A percentile compares a stretch with the other conserved stretches of the same genome.
Evolutionary conservation across 2,329 filamentous ascomycete species (phyloP).

Genomic region (Cytospora schulzeri): DNA sequence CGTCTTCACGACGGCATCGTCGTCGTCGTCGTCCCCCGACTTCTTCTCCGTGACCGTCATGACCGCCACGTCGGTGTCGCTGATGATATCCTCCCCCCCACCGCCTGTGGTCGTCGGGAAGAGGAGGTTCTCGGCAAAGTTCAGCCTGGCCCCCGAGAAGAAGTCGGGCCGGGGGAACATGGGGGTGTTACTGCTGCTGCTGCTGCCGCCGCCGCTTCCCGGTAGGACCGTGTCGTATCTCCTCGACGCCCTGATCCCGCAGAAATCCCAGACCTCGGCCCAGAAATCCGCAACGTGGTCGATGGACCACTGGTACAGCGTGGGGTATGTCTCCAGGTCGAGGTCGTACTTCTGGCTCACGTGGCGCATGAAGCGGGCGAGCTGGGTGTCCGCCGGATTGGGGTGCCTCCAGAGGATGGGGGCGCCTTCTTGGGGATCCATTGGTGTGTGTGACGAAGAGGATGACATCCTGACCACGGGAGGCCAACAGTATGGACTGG

Average conservation of each 20-base stretch:
- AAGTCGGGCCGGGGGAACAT: conserved; percentile 90
- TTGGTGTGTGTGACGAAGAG: not conserved
- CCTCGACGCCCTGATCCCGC: conserved; percentile 70
- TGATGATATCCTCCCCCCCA: conserved; percentile 50
- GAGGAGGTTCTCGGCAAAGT: conserved; percentile 94
- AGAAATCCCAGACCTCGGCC: conserved; percentile 83
- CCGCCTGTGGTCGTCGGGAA: conserved; percentile 57
- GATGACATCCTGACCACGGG: conserved; percentile 5
- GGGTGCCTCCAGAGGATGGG: conserved; percentile 68
- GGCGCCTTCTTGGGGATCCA: not conserved
- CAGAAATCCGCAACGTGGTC: conserved; percentile 77
- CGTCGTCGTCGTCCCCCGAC: conserved; percentile 61
- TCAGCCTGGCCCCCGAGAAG: conserved; percentile 77
- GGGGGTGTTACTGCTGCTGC: conserved; percentile 38
- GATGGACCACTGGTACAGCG: conserved; percentile 85
- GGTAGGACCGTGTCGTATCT: conserved; percentile 60
- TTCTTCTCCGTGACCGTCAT: conserved; percentile 78
- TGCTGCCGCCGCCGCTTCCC: not conserved
- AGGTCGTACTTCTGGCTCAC: conserved; percentile 70
- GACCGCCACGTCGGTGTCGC: conserved; percentile 67
- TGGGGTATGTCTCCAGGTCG: conserved; percentile 65
- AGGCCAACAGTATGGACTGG: not conserved
- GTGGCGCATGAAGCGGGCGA: conserved; percentile 70
- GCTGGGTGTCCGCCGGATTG: conserved; percentile 66
- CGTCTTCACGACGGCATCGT: conserved; percentile 43